Percentiles rank a stretch among this genome's conserved stretches.
Conservation (phyloP, 108 stramenopile species). For the Skeletonema menzelii region DNA sequence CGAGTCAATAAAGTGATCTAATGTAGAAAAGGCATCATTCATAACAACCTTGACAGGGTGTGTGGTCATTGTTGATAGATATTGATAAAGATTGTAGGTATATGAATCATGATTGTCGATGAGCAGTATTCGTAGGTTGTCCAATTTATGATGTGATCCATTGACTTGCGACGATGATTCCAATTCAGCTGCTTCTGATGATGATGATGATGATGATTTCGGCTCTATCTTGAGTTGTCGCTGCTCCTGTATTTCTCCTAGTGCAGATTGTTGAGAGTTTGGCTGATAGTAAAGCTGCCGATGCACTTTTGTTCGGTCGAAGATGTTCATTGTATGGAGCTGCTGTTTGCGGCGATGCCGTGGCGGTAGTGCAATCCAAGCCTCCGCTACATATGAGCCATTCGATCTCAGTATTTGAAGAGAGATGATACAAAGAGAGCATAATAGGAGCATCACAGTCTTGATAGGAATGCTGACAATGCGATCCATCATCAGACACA, state of each 20-base stretch:
- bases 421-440: background rate
- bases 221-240: background rate
- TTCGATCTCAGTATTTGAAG: background rate
- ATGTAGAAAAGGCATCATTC: constrained; percentile 67
- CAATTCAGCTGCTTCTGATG: background rate
- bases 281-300: background rate
- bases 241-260: background rate
- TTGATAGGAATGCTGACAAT: background rate
- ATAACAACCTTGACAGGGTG: constrained; percentile 79
- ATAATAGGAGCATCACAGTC: background rate
- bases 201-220: background rate
- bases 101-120: constrained; percentile 97
- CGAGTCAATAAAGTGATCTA: constrained; percentile 31
- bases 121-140: constrained; percentile 66
- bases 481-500: background rate
- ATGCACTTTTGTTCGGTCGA: background rate
- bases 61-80: constrained; percentile 68
- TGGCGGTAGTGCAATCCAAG: background rate
- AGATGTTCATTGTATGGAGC: background rate
- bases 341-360: background rate
- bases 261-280: background rate
- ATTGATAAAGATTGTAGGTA: constrained; percentile 93
- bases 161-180: background rate
- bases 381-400: background rate
- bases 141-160: constrained; percentile 34